These are phyloP conservation scores for Beauveria scarabaeidicola DNA, from an alignment of 2,329 filamentous ascomycete species.

Conservation along the genomic window DNA sequence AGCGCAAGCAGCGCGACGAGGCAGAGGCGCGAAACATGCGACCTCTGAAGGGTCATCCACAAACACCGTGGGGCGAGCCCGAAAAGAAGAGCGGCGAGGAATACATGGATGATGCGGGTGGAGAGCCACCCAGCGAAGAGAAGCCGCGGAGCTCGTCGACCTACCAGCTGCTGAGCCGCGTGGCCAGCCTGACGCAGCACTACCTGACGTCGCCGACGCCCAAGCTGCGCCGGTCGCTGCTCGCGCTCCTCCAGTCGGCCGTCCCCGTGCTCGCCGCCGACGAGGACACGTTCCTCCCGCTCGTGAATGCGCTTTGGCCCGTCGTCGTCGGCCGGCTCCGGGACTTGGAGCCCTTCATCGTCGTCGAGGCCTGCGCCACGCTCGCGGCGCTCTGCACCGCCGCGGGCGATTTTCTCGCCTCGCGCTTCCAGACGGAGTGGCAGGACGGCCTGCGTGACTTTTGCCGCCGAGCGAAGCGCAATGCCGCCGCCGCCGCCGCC, in stretches of 20 bases:
- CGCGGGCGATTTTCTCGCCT: constrained; percentile 73
- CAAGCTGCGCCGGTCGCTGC: constrained; percentile 65
- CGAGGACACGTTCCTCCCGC: constrained; percentile 75
- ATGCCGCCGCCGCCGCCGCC: constrained; percentile 21
- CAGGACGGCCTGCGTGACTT: constrained; percentile 41
- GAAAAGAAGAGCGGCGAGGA: constrained; percentile 22
- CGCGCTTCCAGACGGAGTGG: constrained; percentile 70
- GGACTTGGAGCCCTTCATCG: constrained; percentile 60
- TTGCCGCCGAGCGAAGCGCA: constrained; percentile 36
- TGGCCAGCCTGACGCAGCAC: constrained; percentile 77
- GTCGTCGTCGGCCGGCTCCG: constrained; percentile 61
- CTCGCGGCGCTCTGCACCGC: constrained; percentile 59
- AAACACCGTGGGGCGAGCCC: constrained; percentile 30
- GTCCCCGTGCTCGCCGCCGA: constrained; percentile 64
- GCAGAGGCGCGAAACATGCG: constrained; percentile 27
- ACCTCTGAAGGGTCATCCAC: constrained; percentile 23
- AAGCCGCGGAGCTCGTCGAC: constrained; percentile 65
- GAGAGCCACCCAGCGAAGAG: constrained; percentile 22
- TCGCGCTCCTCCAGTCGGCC: constrained; percentile 67
- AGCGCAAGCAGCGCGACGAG: constrained; percentile 25
- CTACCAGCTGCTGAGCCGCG: constrained; percentile 72
- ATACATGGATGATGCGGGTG: constrained; percentile 23
- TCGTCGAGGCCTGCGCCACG: constrained; percentile 60
- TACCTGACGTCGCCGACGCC: constrained; percentile 83
- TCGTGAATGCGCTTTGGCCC: constrained; percentile 88